Conservation (phyloP, 179 eudicot species). For the Beta lomatogona region DNA sequence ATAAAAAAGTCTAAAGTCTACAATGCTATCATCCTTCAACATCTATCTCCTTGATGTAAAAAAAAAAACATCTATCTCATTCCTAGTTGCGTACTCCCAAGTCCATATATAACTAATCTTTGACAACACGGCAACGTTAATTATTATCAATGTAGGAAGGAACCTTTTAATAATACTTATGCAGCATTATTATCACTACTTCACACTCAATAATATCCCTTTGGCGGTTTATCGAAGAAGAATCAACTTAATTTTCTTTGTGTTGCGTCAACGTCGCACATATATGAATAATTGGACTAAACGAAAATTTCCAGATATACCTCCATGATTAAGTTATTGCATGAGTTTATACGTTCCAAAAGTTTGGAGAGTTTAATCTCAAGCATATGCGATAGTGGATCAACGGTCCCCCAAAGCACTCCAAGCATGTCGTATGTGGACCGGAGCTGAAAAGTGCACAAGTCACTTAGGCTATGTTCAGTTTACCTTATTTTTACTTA, state of each 20-base stretch:
- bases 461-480: too few relatives aligned
- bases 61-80: neutral
- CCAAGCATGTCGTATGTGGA: constrained; percentile 1
- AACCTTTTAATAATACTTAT: neutral
- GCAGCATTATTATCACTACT: neutral
- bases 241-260: neutral
- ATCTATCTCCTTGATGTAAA: too few relatives aligned
- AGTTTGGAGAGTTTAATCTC: neutral
- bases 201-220: neutral
- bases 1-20: too few relatives aligned
- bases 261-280: neutral
- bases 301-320: neutral
- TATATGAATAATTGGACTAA: too few relatives aligned
- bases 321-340: neutral
- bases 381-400: neutral
- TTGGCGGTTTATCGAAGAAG: neutral
- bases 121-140: neutral
- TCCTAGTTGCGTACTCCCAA: neutral
- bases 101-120: neutral
- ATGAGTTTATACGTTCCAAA: constrained; percentile 4
- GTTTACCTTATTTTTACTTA: too few relatives aligned
- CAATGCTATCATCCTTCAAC: neutral
- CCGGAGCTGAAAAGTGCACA: neutral
- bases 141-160: neutral
- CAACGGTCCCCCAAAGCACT: constrained; percentile 3